Conservation (phyloP, 768 basidiomycete genomes). For the Rhizopogon vulgaris region DNA sequence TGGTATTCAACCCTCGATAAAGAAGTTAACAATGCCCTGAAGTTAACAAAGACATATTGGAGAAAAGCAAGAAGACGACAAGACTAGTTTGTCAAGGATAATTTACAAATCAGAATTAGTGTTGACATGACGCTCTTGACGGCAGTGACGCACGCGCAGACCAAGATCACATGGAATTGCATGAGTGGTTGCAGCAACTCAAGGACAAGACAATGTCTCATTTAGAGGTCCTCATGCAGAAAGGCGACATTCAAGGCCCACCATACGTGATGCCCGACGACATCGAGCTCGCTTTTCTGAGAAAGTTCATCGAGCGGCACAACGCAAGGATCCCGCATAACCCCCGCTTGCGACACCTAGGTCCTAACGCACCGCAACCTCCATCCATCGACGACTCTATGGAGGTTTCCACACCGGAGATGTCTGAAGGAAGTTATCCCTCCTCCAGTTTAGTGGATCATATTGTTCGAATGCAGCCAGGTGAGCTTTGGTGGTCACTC, state of each 20-base stretch:
- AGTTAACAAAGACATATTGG: conserved; percentile 84
- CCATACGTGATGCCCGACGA: conserved; percentile 79
- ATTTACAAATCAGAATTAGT: conserved; percentile 5
- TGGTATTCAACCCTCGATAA: conserved; percentile 77
- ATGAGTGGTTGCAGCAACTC: conserved; percentile 82
- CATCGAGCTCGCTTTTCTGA: conserved; percentile 69
- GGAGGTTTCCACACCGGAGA: conserved; percentile 28
- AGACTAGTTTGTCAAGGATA: conserved; percentile 41
- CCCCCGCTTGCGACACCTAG: conserved; percentile 62
- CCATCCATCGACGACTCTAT: conserved; percentile 28
- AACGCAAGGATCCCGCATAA: conserved; percentile 72
- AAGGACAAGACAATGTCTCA: conserved; percentile 89
- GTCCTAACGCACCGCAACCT: conserved; percentile 21
- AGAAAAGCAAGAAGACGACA: conserved; percentile 75
- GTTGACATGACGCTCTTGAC: background rate
- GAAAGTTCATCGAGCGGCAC: conserved; percentile 79
- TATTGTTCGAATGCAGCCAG: conserved; percentile 29
- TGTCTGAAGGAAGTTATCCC: conserved; percentile 28
- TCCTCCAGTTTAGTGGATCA: conserved; percentile 25
- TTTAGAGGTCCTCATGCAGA: conserved; percentile 81
- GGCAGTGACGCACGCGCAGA: conserved; percentile 64
- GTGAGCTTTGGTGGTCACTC: conserved; percentile 11
- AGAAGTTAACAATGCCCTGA: conserved; percentile 76
- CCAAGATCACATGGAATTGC: conserved; percentile 85
- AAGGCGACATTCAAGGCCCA: conserved; percentile 79